Evolutionary conservation across 2,329 filamentous ascomycete species (phyloP), one percentile per base, ranked within the genome.

Genomic region (Clarireedia sp.): DNA sequence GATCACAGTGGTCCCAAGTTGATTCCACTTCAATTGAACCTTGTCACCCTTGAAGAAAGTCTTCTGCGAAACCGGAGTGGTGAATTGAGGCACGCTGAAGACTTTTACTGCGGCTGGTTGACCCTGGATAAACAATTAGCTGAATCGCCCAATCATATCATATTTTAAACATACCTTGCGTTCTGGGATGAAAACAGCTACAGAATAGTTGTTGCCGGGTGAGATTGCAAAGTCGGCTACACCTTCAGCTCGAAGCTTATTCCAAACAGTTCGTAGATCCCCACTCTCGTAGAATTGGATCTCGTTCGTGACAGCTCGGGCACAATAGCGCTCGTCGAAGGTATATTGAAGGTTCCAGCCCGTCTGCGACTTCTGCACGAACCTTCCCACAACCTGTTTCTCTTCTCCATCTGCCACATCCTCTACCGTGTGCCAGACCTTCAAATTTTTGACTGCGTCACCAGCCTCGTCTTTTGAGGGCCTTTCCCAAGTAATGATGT

Each of bases 41-140:
- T 97, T 97, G 78, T 99, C 94, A 61, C 91, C 91, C 77, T 99
- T 99, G 83, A 90, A 99, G 70, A 99, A 99, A 1, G 87, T 96
- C 84, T 99, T 99, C 71, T 97, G 92, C 40, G 92, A 96, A 49
- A 96, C 85, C 4, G 91, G 85, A 52, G 76, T 77, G 60, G 74
- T 80, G 74, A 97, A 97, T 65, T 94, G 80, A 43, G 94, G 92
- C 37, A 97, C 88, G 63, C 92, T 90, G 76, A 87, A 99, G 58
- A 97, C 88, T 74, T 95, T 95, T 71, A 97, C 90, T 1, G 89
- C 82, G 54, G 94, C 91, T 37, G 94, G 94, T 81, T 91, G 88
- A 51, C 94, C 92, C 89, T 95, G 63, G n/a, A 54, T 52, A 23
- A 16, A 40, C 26, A 19, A 53, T 70, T 62, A 69, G 61, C 51